phyloP scores from a whole-genome alignment of 345 rosid species.

The Cochlearia excelsa region DNA sequence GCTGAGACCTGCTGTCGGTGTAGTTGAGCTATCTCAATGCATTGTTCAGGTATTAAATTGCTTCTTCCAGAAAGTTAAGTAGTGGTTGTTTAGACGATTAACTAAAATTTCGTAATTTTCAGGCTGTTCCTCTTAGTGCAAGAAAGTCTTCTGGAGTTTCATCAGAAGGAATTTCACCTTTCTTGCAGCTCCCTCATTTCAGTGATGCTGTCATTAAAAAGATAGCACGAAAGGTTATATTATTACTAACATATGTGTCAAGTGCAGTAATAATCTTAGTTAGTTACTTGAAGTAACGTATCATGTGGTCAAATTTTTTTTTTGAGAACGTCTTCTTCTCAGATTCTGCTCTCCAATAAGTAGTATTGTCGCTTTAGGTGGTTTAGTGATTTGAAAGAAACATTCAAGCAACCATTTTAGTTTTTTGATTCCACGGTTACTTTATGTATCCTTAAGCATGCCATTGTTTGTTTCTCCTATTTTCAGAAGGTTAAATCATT shows the following conservation, averaged over 20 bases:
- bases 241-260: slow-evolving; percentile 21
- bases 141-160: slow-evolving; percentile 88
- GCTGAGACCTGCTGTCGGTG: slow-evolving; percentile 97
- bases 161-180: slow-evolving; percentile 84
- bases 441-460: slow-evolving; percentile 1
- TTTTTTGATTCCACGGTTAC: not conserved
- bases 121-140: slow-evolving; percentile 98
- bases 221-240: slow-evolving; percentile 85
- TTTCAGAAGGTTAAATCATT: slow-evolving; percentile 90
- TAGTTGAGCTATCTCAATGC: slow-evolving; percentile 93
- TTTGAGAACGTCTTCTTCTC: not conserved
- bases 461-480: slow-evolving; percentile 16
- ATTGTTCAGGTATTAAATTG: slow-evolving; percentile 70
- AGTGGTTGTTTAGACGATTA: slow-evolving; percentile 17
- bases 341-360: too few relatives aligned
- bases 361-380: slow-evolving; percentile 1
- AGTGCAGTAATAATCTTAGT: slow-evolving; percentile 6
- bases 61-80: slow-evolving; percentile 10
- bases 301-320: slow-evolving; percentile 15
- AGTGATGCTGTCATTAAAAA: slow-evolving; percentile 75
- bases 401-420: not conserved
- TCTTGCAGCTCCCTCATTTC: slow-evolving; percentile 92
- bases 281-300: slow-evolving; percentile 9
- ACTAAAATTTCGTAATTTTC: slow-evolving; percentile 29
- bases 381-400: slow-evolving; percentile 6